Evolutionary conservation across 345 rosid genomes (phyloP).

Genomic region (Eutrema heterophyllum): DNA sequence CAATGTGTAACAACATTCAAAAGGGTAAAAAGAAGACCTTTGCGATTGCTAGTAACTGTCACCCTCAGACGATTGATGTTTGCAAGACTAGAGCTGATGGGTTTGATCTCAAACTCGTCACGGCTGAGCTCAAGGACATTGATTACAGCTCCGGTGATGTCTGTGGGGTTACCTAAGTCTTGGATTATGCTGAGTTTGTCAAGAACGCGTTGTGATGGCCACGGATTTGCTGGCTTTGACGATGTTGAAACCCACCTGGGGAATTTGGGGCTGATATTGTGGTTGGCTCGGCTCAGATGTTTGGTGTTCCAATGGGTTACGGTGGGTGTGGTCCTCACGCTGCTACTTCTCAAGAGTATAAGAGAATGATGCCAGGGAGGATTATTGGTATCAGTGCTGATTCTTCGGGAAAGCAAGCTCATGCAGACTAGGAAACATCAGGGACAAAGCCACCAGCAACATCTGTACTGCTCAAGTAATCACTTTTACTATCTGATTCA

Average conservation of each 20-base stretch:
- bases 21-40: constrained; percentile 96
- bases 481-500: not conserved
- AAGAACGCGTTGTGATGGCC: constrained; percentile 96
- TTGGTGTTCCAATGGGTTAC: constrained; percentile 98
- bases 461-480: constrained; percentile 98
- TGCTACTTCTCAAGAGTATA: constrained; percentile 97
- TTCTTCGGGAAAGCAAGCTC: constrained; percentile 85
- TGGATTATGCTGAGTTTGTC: constrained; percentile 81
- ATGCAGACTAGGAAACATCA: constrained; percentile 99
- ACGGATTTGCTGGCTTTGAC: constrained; percentile 91
- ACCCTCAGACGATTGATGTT: constrained; percentile 90
- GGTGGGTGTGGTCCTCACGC: constrained; percentile 99
- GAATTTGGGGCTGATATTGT: constrained; percentile 93
- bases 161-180: constrained; percentile 87
- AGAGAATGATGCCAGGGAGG: constrained; percentile 98
- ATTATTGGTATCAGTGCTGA: constrained; percentile 95
- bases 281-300: constrained; percentile 96
- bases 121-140: constrained; percentile 69
- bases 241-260: constrained; percentile 92
- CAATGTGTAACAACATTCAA: too few species aligned
- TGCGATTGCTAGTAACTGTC: constrained; percentile 76
- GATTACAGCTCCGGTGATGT: constrained; percentile 79
- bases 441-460: constrained; percentile 99
- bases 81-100: constrained; percentile 93
- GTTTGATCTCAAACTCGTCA: constrained; percentile 69